Evolutionary conservation across 75 land plant species (phyloP).

Genomic region (Larix kaempferi): DNA sequence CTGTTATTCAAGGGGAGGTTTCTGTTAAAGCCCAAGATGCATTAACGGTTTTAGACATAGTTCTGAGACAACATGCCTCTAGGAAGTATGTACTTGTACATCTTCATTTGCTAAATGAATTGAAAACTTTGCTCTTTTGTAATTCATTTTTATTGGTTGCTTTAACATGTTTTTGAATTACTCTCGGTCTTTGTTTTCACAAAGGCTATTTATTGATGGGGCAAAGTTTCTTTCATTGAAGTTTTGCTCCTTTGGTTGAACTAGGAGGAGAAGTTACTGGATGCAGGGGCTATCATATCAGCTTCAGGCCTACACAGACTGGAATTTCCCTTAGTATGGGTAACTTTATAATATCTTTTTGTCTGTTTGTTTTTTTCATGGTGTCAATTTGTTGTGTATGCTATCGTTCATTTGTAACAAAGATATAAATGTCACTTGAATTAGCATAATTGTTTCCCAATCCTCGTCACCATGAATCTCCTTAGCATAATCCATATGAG

Average conservation of each 20-base stretch:
- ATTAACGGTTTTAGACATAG: conserved; percentile 60
- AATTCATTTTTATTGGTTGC: not conserved
- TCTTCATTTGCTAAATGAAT: not conserved
- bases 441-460: not conserved
- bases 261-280: conserved; percentile 65
- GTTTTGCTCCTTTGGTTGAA: conserved; percentile 33
- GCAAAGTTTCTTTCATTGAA: conserved; percentile 51
- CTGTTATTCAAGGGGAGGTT: conserved; percentile 32
- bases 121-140: not conserved
- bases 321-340: conserved; percentile 72
- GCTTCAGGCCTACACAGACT: conserved; percentile 46
- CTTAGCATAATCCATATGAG: too few relatives aligned
- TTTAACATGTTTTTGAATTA: not conserved
- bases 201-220: conserved; percentile 67
- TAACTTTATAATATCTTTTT: not conserved
- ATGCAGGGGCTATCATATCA: conserved; percentile 66
- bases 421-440: too few relatives aligned
- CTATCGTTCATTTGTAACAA: too few relatives aligned
- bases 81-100: conserved; percentile 29
- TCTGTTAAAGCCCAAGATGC: conserved; percentile 55
- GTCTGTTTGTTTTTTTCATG: not conserved
- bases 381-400: not conserved
- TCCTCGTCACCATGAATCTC: too few relatives aligned
- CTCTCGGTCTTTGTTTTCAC: not conserved
- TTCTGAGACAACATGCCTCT: conserved; percentile 54